Base-by-base conservation (phyloP, 2,329 filamentous ascomycete genomes). In the Onygena corvina region DNA sequence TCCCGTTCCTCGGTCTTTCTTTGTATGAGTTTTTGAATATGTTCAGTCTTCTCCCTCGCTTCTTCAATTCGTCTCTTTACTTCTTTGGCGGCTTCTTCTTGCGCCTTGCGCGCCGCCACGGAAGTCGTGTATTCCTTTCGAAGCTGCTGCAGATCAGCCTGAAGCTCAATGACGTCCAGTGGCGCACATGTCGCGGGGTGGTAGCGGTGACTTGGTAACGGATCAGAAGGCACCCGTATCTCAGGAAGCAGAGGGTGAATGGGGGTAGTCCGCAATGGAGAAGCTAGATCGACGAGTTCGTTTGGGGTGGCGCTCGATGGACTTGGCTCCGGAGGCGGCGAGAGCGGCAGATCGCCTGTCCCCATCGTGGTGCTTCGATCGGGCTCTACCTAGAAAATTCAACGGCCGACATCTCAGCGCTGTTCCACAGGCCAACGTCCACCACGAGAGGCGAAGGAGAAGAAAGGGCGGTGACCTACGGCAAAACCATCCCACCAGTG, bases 1-100 rank as follows among this genome's bases (percentile, higher is more conserved):
- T 69, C 64, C 29, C 66, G 58, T 50, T 70, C 66, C 50, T 67
- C 67, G 9, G 61, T 60, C 53, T 70, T 70, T 55, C 68, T 67
- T 48, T 70, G 66, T 54, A 69, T 64, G 2, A 61, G 60, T 44
- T 60, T 65, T 50, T 68, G 66, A 0, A 69, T 57, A 42, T 66
- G 59, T 33, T 66, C 65, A 44, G 58, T 61, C 50, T 67, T 69
- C 48, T 60, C 61, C 29, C 65, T 62, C 2, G 60, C 58, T 29
- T 65, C 64, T 47, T 67, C 59, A 20, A 70, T 59, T 35, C 60
- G 63, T 49, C 60, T 57, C 51, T 61, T 67, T 25, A 63, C 61
- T 55, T 69, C 65, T 49, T 59, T 64, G 16, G 64, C 65, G 5
- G 58, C 55, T 40, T 64, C 57, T 47, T 67, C 65, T 50, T 67